These are phyloP conservation scores for Emmonsiellopsis sp. DNA, from an alignment of 2,329 filamentous ascomycete genomes.

Conservation along the genomic window DNA sequence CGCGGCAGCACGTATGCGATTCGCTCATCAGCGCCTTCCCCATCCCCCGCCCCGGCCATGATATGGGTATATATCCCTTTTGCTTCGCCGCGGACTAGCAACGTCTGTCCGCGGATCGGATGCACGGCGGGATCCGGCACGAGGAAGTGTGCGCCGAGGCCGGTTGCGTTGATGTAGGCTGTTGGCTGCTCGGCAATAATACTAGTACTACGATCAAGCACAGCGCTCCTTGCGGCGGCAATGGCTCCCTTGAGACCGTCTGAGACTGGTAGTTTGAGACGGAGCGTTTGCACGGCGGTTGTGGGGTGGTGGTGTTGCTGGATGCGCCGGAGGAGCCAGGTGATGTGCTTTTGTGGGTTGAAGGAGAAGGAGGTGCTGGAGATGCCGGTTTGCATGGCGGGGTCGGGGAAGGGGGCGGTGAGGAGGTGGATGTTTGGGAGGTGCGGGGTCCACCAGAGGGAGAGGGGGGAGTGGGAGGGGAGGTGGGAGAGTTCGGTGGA, in stretches of 20 bases:
- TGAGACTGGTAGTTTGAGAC: slow-evolving; percentile 19
- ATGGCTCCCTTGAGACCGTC: slow-evolving; percentile 22
- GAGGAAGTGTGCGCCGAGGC: slow-evolving; percentile 31
- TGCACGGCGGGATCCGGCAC: slow-evolving; percentile 27
- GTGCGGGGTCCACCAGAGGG: slow-evolving; percentile 31
- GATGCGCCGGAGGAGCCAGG: slow-evolving; percentile 24
- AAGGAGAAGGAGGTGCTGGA: slow-evolving; percentile 28
- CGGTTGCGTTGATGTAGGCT: slow-evolving; percentile 36
- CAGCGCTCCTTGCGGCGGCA: slow-evolving; percentile 13
- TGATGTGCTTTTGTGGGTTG: slow-evolving; percentile 30
- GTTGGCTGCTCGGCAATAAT: slow-evolving; percentile 1
- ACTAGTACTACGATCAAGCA: not conserved
- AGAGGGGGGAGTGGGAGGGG: slow-evolving; percentile 6
- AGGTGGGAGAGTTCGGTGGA: slow-evolving; percentile 2
- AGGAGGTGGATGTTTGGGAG: slow-evolving; percentile 26
- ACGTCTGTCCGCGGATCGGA: slow-evolving; percentile 39
- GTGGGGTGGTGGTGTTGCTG: slow-evolving; percentile 1
- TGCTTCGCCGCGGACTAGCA: slow-evolving; percentile 37
- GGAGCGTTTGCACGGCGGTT: slow-evolving; percentile 22
- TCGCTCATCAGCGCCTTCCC: slow-evolving; percentile 19
- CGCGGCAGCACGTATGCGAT: slow-evolving; percentile 36
- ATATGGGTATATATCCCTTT: slow-evolving; percentile 17
- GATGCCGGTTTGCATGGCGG: slow-evolving; percentile 17
- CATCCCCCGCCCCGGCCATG: not conserved
- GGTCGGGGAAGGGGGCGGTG: slow-evolving; percentile 10